Percentiles rank a stretch among this genome's conserved stretches.
Evolutionary conservation across 306 rosid species (phyloP).

Genomic region (Dicorynia guianensis): DNA sequence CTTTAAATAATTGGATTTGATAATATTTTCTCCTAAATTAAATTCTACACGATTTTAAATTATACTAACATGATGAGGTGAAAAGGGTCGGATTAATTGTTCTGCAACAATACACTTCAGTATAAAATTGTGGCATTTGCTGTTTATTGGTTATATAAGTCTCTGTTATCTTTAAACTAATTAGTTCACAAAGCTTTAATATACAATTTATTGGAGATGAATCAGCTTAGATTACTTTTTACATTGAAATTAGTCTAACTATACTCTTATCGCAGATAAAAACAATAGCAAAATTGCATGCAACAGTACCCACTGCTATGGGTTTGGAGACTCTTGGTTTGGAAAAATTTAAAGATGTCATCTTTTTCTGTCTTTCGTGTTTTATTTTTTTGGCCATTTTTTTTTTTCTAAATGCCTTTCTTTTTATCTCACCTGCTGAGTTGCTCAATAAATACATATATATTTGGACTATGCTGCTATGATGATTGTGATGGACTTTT

Average conservation of each 20-base stretch:
- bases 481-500: not conserved
- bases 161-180: not conserved
- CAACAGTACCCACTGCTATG: constrained; percentile 58
- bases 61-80: too few species aligned
- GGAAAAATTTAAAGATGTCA: constrained; percentile 66
- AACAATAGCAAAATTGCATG: constrained; percentile 85
- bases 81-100: too few species aligned
- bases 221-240: not conserved
- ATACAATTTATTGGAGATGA: not conserved
- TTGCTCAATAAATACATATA: not conserved
- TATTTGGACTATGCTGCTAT: not conserved
- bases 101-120: too few species aligned
- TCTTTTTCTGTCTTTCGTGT: not conserved
- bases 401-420: not conserved
- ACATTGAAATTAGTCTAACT: constrained; percentile 4
- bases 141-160: not conserved
- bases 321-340: constrained; percentile 60
- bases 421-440: not conserved
- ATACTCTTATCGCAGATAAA: constrained; percentile 79
- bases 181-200: not conserved
- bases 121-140: not conserved
- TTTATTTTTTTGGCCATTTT: not conserved
- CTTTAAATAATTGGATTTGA: too few species aligned
- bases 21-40: too few species aligned
- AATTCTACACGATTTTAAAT: too few species aligned